Percentiles rank a stretch among this genome's conserved stretches.
Conservation (phyloP, 495 filamentous ascomycete species). For the Staphylotrichum longicolle region DNA sequence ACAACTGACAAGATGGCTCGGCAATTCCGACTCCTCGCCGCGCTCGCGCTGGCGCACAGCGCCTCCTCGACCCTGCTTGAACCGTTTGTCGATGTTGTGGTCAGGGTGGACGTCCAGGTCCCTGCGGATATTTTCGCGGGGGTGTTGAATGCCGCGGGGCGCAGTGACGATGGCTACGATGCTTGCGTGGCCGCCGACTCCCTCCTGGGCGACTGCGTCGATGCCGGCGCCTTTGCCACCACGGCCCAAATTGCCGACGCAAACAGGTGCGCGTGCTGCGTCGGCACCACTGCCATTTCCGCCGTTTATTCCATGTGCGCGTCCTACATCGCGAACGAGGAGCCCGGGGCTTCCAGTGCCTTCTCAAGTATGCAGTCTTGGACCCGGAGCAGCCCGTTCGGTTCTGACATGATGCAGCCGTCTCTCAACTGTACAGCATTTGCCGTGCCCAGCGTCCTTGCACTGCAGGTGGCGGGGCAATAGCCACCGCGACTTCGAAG, state of each 20-base stretch:
- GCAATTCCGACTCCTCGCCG: constrained; percentile 3
- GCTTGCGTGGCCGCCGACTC: constrained; percentile 27
- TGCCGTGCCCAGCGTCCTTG: constrained; percentile 3
- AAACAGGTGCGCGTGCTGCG: constrained; percentile 30
- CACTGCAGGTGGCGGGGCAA: neutral
- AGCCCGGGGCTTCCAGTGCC: constrained; percentile 8
- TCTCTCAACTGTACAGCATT: neutral
- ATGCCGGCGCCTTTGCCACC: constrained; percentile 16
- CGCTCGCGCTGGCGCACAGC: constrained; percentile 18
- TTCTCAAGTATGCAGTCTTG: constrained; percentile 9
- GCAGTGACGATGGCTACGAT: neutral
- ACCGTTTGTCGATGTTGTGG: constrained; percentile 18
- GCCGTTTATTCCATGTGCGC: constrained; percentile 27
- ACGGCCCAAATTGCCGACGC: constrained; percentile 11
- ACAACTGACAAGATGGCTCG: constrained; percentile 10
- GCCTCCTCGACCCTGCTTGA: constrained; percentile 19
- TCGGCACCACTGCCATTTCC: constrained; percentile 9
- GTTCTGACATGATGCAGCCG: neutral
- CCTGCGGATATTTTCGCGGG: neutral
- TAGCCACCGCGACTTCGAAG: neutral
- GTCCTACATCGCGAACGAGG: constrained; percentile 24
- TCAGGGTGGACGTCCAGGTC: constrained; percentile 12
- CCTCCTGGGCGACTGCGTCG: constrained; percentile 18
- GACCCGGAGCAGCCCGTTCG: neutral
- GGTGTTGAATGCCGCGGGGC: constrained; percentile 10